Base-by-base conservation (phyloP, 805 yeast species). In the Wickerhamomyces alni region DNA sequence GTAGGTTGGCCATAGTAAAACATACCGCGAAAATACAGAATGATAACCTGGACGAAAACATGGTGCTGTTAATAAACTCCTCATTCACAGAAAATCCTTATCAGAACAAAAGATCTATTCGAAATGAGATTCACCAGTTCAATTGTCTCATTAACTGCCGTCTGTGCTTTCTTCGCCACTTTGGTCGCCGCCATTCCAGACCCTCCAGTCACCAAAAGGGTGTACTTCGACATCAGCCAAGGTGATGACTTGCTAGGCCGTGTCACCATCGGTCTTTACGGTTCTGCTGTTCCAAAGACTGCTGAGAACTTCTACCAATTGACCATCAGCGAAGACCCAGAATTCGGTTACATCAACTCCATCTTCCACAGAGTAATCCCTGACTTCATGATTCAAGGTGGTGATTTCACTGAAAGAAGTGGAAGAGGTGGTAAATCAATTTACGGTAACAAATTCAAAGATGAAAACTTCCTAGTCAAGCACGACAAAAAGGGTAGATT, bases 231-330 rank as follows among this genome's bases (percentile, higher is more conserved):
- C 59, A 69, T 89, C 47, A 70, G 77, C 50, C 89, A 87, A 59
- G 97, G 87, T 43, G 93, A 77, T 39, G 67, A 80, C 60, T 54
- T 67, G 5, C 66, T 89, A 34, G 98, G 98, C 35, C 76, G 95
- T 58, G 72, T 91, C 47, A 84, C 81, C 43, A 70, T 91, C 60
- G 98, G 97, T 11, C 72, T 91, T 38, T 91, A 80, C 59, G 97
- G 96, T 35, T 75, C 79, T 18, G 85, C 77, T 36, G 91, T 82
- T 30, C 96, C 94, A 52, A 84, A 82, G 63, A 89, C 97, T 21
- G 93, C 73, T 30, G 89, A 86, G 62, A 89, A 89, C 72, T 88
- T 88, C 67, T 78, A 86, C 54, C 82, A 83, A 55, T 72, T 88
- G 61, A 69, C 87, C 37, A 69, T 79, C 35, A 91, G 95, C 16